Percentiles rank a stretch among this genome's conserved stretches.
Evolutionary conservation across 495 filamentous ascomycete species (phyloP).

Genomic region (Penicillium subrubescens): DNA sequence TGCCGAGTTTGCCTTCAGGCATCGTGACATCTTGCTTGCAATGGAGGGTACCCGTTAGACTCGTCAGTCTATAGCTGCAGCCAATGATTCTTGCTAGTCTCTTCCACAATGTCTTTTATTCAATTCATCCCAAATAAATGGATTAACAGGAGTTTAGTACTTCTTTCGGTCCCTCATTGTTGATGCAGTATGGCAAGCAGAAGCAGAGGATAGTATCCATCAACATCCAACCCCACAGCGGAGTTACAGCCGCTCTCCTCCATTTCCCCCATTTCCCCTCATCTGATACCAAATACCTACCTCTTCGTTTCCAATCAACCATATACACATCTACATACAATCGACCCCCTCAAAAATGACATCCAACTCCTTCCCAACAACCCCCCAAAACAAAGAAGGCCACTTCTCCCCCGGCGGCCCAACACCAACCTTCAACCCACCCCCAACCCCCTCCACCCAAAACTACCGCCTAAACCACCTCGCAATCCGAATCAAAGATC

Average conservation of each 20-base stretch:
- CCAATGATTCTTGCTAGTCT: too few species aligned
- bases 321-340: neutral
- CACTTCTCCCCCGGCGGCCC: slow-evolving; percentile 34
- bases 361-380: slow-evolving; percentile 12
- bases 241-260: neutral
- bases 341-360: neutral
- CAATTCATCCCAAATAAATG: too few species aligned
- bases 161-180: too few species aligned
- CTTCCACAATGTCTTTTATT: too few species aligned
- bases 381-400: slow-evolving; percentile 25
- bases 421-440: slow-evolving; percentile 31
- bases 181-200: too few species aligned
- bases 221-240: neutral
- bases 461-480: slow-evolving; percentile 50
- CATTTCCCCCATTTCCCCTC: neutral
- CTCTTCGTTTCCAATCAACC: neutral
- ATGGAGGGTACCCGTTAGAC: too few species aligned
- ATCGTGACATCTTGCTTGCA: too few species aligned
- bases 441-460: slow-evolving; percentile 33
- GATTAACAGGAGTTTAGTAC: too few species aligned
- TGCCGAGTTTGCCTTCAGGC: too few species aligned
- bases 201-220: too few species aligned
- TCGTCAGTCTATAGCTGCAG: too few species aligned
- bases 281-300: neutral
- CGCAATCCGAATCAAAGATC: slow-evolving; percentile 44